Conservation (phyloP, 2,329 filamentous ascomycete species). For the Botrytis hyacinthi region DNA sequence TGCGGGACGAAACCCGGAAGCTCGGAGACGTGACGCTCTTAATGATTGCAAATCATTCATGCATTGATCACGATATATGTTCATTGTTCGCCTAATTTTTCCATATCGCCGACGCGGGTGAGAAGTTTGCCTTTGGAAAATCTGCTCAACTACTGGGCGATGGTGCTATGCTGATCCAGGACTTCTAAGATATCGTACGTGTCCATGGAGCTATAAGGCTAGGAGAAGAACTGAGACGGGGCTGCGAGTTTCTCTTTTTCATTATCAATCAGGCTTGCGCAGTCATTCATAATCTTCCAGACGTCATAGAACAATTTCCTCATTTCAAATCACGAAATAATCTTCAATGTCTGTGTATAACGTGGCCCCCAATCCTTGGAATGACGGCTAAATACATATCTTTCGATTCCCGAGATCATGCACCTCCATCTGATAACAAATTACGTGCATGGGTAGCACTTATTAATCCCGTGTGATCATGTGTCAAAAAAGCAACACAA, state of each 20-base stretch:
- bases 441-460: not conserved
- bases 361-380: not conserved
- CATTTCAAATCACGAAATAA: not conserved
- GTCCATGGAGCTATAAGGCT: not conserved
- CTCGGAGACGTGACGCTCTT: not conserved
- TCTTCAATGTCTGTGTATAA: not conserved
- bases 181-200: not conserved
- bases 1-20: not conserved
- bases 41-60: not conserved
- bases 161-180: not conserved
- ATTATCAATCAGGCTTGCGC: not conserved
- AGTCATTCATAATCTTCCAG: not conserved
- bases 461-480: not conserved
- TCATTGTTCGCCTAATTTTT: not conserved
- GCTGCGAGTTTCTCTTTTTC: not conserved
- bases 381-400: not conserved
- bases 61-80: not conserved
- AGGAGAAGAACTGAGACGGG: not conserved
- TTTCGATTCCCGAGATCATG: not conserved
- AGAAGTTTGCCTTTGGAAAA: not conserved
- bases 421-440: not conserved
- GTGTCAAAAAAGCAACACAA: not conserved
- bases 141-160: not conserved
- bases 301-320: not conserved
- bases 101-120: not conserved